Evolutionary conservation across 2,329 filamentous ascomycete genomes (phyloP).

Genomic region (Harringtonia aguacate): DNA sequence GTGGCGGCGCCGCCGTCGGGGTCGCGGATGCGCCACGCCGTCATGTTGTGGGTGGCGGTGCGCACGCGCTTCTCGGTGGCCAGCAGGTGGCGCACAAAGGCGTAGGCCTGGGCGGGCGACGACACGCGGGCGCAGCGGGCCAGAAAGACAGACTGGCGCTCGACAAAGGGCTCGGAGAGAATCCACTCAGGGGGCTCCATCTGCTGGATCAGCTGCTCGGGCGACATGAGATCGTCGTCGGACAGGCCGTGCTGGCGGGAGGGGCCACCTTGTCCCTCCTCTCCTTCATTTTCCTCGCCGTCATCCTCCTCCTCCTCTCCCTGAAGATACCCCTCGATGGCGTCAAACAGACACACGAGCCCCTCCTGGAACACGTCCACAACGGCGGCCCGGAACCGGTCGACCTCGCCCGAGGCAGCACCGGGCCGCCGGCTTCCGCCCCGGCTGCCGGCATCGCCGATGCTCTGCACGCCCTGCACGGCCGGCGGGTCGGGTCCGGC

Average conservation of each 20-base stretch:
- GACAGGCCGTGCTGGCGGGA: background rate
- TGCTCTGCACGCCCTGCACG: constrained; percentile 69
- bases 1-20: constrained; percentile 35
- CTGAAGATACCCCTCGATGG: constrained; percentile 62
- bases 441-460: constrained; percentile 46
- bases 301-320: constrained; percentile 19
- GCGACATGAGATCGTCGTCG: no score
- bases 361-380: constrained; percentile 59
- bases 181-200: constrained; percentile 43
- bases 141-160: constrained; percentile 82
- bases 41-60: constrained; percentile 90
- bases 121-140: constrained; percentile 63
- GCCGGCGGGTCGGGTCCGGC: constrained; percentile 48
- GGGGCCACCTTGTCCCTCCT: constrained; percentile 2
- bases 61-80: constrained; percentile 74
- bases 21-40: constrained; percentile 71
- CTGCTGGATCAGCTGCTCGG: no score
- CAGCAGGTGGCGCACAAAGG: constrained; percentile 64
- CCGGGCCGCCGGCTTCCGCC: constrained; percentile 49
- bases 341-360: constrained; percentile 78
- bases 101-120: constrained; percentile 59
- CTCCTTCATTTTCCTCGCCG: constrained; percentile 11
- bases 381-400: constrained; percentile 56
- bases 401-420: constrained; percentile 60
- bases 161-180: constrained; percentile 60